Base-by-base conservation (phyloP, 2,329 filamentous ascomycete genomes). In the Ophiognomonia clavigignenti-juglandacearum region DNA sequence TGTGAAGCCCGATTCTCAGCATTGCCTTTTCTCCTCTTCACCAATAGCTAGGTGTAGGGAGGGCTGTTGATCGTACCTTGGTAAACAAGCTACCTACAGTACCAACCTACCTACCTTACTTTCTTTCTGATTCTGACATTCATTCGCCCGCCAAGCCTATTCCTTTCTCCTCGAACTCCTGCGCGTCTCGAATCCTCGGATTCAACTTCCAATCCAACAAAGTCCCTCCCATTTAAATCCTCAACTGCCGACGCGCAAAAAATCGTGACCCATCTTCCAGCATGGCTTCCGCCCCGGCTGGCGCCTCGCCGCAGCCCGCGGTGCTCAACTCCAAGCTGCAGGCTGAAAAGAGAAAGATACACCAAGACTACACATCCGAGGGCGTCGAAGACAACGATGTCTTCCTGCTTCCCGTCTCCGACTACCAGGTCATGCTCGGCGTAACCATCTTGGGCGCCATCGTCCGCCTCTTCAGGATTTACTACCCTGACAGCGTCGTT, bases 401-500 rank as follows among this genome's bases (percentile, higher is more conserved):
- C 61, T 90, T 96, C 70, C 79, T 88, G 44, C 82, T 98, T 19
- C 88, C 91, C 29, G 70, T 78, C 48, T 85, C 83, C 20, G 93
- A 97, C 70, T 96, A 93, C 72, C 80, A 88, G 68, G 68, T 88
- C 53, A 76, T 95, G 65, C 70, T 81, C 18, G 69, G 77, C 42
- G 68, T 97, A 56, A 95, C 89, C 43, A 56, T 90, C 16, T 59
- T 96, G 54, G 88, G 87, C 42, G 77, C 85, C 46, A 71, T 84
- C 55, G 88, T 98, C 56, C 87, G 93, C 55, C 71, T 97, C 54
- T 98, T 95, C 75, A 84, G 89, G 62, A 96, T 98, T 71, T 96
- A 95, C 66, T 89, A 96, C 66, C 93, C 93, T 47, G 86, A 83
- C 61, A 96, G 91, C 61, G 93, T 98, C 52, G 93, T 98, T 57